Evolutionary conservation across 1,284 basidiomycete species (phyloP), one percentile per base, ranked within the genome.

Genomic region (Tilletia caries): DNA sequence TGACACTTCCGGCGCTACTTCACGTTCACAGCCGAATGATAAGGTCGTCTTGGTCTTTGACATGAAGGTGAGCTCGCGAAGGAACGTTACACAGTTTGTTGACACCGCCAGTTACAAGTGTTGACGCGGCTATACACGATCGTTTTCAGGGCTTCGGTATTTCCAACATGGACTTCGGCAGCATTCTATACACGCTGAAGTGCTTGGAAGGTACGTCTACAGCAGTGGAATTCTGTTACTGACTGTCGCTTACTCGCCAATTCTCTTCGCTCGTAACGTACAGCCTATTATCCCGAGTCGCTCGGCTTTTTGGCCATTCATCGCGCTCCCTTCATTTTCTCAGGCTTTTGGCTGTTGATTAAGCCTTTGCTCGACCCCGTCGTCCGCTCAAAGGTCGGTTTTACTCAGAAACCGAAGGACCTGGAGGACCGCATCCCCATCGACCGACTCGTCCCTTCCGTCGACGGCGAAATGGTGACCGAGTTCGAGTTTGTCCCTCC

Each of bases 301-400:
- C 79, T 85, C 27, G 79, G 76, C 41, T 79, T 75, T 50, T 78
- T 84, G 44, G 79, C 82, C 68, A 79, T 84, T 58, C 80, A 84
- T 76, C 79, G 81, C 15, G 83, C 84, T 1, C 84, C 84, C 1
- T 84, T 83, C 84, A 82, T 85, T 64, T 84, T 85, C 73, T 76
- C 79, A 37, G 83, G 83, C 58, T 33, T 62, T 37, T 66, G 65
- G 65, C 32, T 23, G 13, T 46, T 66, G 18, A 33, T 66, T 23
- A 54, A 54, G 41, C 65, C 65, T 27, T 37, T 66, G 27, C 52
- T 54, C 25, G 52, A 54, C 25, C 52, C 52, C 13, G 52, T 79
- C 43, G 78, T 80, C 10, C 73, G 78, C 1, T 71, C 73, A 46
- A 80, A 80, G 69, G 74, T 79, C 27, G 71, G 72, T 64, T 70